These are phyloP conservation scores for Podila minutissima DNA, from an alignment of 192 early-diverging fungal species.

Conservation along the genomic window DNA sequence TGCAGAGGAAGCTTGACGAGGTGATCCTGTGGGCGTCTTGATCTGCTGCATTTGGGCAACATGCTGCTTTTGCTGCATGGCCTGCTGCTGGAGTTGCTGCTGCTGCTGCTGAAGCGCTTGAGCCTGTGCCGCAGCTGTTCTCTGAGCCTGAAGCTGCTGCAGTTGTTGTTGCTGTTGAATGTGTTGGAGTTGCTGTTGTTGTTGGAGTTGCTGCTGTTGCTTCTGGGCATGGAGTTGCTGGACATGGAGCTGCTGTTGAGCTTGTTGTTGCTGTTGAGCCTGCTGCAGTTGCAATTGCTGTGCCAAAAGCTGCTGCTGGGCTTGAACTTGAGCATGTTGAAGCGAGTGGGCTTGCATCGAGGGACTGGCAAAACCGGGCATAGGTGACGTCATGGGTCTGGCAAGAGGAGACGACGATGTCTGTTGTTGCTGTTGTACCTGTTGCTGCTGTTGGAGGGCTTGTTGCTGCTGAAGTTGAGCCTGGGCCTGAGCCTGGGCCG, in stretches of 20 bases:
- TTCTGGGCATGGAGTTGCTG: slow-evolving; percentile 55
- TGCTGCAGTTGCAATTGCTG: slow-evolving; percentile 44
- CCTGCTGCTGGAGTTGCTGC: slow-evolving; percentile 36
- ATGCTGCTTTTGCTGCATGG: slow-evolving; percentile 44
- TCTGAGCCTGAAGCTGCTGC: slow-evolving; percentile 10
- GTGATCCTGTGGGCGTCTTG: slow-evolving; percentile 49
- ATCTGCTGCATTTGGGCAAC: slow-evolving; percentile 45
- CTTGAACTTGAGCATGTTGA: slow-evolving; percentile 31
- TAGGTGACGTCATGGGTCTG: slow-evolving; percentile 42
- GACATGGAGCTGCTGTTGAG: slow-evolving; percentile 25
- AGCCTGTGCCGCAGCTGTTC: slow-evolving; percentile 13
- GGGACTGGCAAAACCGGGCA: slow-evolving; percentile 46
- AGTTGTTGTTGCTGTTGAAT: slow-evolving; percentile 14
- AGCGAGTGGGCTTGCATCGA: slow-evolving; percentile 34
- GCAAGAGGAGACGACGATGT: slow-evolving; percentile 43
- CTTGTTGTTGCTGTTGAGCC: slow-evolving; percentile 22
- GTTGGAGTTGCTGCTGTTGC: slow-evolving; percentile 31
- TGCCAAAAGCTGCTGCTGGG: slow-evolving; percentile 28
- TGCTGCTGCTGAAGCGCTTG: slow-evolving; percentile 22
- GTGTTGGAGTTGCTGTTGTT: slow-evolving; percentile 38
- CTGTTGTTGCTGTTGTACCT: slow-evolving; percentile 51
- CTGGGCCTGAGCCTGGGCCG: slow-evolving; percentile 21
- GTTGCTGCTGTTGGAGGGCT: slow-evolving; percentile 22
- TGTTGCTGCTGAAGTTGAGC: slow-evolving; percentile 23
- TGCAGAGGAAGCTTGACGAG: slow-evolving; percentile 47